Evolutionary conservation across 2,329 filamentous ascomycete genomes (phyloP), one percentile per base, ranked within the genome.

Genomic region (Sporothrix dimorphospora): DNA sequence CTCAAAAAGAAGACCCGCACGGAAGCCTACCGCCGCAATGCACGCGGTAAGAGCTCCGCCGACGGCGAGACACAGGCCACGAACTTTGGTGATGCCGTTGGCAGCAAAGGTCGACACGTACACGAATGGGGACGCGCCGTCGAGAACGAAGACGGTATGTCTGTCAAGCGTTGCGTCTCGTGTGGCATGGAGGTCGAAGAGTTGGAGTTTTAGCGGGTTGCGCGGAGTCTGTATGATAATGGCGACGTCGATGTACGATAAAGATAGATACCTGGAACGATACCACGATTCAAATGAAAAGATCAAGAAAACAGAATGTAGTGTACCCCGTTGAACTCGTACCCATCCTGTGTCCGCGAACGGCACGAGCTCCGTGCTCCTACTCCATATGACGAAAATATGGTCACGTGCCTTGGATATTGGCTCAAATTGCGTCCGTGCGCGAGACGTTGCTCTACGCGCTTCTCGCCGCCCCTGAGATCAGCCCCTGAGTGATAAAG

Each of bases 1-100:
- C 80, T 99, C 75, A 99, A 98, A 85, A 94, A 95, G 82, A 91
- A 94, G 80, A 99, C 96, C 14, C 86, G 94, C 61, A 94, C 97
- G 0, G 96, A 98, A 77, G 93, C 94, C 0, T 97, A 95, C 77
- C 89, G 94, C 71, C 85, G 94, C 67, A 91, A 90, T 76, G 86
- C 89, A 71, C 83, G 82, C 61, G 85, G 86, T 30, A 70, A 72
- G 4, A 38, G 51, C 19, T 81, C 82, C 0, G 82, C 81, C 19
- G 81, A 80, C 6, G 85, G 84, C 0, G 71, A 67, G 2, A 75
- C 49, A 0, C 84, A 81, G 24, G 85, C 86, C 14, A 84, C 82
- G 53, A 85, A 84, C 72, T 97, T 98, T 83, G 94, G 95, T 0
- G 93, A 97, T 80, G 86, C 87, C 69, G 86, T 98, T 30, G 88